Conservation (phyloP, 345 rosid genomes). For the Salix arbutifolia region DNA sequence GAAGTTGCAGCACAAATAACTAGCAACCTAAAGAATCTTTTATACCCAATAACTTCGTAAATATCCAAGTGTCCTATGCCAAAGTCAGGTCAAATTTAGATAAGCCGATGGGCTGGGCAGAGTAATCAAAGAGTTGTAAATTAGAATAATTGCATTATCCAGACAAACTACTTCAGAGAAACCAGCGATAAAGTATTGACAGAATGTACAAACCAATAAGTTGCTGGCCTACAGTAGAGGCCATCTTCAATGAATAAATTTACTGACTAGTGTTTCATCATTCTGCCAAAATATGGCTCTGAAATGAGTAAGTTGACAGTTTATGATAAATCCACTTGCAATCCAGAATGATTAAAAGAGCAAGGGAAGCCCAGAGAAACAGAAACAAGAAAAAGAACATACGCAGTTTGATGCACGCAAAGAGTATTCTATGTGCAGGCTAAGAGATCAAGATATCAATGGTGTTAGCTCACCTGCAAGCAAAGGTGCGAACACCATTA, state of each 20-base stretch:
- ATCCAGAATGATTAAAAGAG: not conserved
- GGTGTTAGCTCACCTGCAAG: constrained; percentile 67
- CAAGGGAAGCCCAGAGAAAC: not conserved
- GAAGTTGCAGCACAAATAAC: not conserved
- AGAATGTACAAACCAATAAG: not conserved
- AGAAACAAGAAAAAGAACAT: not conserved
- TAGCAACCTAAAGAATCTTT: not conserved
- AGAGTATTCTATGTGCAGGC: not conserved
- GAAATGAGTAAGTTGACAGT: not conserved
- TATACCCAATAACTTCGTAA: not conserved
- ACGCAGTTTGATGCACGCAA: not conserved
- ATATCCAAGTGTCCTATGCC: not conserved
- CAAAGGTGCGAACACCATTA: constrained; percentile 79
- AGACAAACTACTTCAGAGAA: not conserved
- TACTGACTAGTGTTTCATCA: not conserved
- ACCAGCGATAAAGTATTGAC: not conserved
- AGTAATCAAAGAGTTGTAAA: not conserved
- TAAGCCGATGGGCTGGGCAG: not conserved
- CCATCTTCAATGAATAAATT: not conserved
- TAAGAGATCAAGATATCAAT: not conserved
- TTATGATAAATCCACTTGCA: not conserved
- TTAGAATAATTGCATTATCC: not conserved
- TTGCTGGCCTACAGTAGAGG: not conserved
- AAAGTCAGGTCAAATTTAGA: not conserved
- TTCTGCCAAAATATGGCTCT: not conserved